Evolutionary conservation across 306 rosid genomes (phyloP), one percentile per base, ranked within the genome.

Genomic region (Begonia peltatifolia): DNA sequence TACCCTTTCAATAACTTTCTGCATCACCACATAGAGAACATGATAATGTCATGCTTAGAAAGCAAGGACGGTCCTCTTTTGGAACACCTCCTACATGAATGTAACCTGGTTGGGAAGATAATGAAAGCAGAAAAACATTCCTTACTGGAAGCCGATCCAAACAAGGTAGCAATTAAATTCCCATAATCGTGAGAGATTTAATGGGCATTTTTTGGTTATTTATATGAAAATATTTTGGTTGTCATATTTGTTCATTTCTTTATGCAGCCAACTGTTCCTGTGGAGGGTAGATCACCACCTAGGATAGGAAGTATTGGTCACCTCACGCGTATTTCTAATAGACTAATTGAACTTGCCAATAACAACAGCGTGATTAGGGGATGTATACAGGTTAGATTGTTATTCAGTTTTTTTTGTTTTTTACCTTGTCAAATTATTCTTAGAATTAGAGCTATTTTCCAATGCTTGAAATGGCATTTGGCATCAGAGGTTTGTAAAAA

Each of bases 1-100:
- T 92, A 92, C 74, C 96, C 99, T 9, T 92, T 72, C 72, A 92
- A 92, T 69, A 92, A 92, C 65, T 92, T 87, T 68, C 74, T 92
- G 68, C 99, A 92, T 77, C 99, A 83, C 70, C 96, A 83, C 57
- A 74, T 81, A 60, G 99, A 86, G 79, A 81, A 58, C 58, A 86
- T 92, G 53, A 62, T 86, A 63, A 51, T 75, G 20, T 86, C 93
- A 17, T 86, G 99, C 65, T 73, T 92, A 75, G 99, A 86, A 74
- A 79, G 93, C 71, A 92, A 83, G 79, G 84, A 79, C 73, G 64
- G 74, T 75, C 69, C 83, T 47, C 84, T 92, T 55, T 67, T 67
- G 43, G 87, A 75, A 53, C 96, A 86, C 67, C 71, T 92, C 64
- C 84, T 92, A 64, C 52, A 47, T 22, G 88, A 79, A 57, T 92